Evolutionary conservation across 2,329 filamentous ascomycete genomes (phyloP).

Genomic region (Thermochaetoides dissita): DNA sequence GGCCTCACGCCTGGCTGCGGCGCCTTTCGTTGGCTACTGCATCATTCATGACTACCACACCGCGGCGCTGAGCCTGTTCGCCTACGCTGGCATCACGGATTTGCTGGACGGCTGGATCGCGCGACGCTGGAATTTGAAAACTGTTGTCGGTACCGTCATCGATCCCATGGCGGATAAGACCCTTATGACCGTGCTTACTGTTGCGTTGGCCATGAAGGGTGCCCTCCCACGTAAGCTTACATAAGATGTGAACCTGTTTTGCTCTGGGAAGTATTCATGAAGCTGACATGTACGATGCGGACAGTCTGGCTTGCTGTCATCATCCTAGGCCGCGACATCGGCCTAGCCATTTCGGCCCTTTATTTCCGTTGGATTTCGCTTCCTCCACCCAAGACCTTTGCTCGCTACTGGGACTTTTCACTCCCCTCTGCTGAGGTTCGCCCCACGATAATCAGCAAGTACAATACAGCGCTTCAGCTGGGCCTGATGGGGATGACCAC

Average conservation of each 20-base stretch:
- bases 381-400: constrained; percentile 82
- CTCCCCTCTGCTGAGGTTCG: constrained; percentile 75
- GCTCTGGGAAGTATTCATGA: background rate
- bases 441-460: constrained; percentile 72
- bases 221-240: constrained; percentile 55
- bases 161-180: constrained; percentile 96
- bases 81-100: constrained; percentile 83
- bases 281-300: no score
- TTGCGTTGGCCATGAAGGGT: constrained; percentile 71
- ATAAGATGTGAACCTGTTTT: background rate
- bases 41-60: constrained; percentile 71
- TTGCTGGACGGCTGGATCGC: constrained; percentile 91
- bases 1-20: constrained; percentile 66
- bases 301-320: constrained; percentile 75
- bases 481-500: constrained; percentile 75
- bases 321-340: constrained; percentile 78
- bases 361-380: constrained; percentile 95
- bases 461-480: constrained; percentile 87
- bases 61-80: constrained; percentile 72
- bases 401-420: constrained; percentile 93
- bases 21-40: constrained; percentile 77
- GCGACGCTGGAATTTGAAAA: constrained; percentile 72
- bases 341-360: constrained; percentile 70
- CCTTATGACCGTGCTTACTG: constrained; percentile 85
- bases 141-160: constrained; percentile 86